Base-by-base conservation (phyloP, 768 basidiomycete genomes). In the Panellus pusillus region DNA sequence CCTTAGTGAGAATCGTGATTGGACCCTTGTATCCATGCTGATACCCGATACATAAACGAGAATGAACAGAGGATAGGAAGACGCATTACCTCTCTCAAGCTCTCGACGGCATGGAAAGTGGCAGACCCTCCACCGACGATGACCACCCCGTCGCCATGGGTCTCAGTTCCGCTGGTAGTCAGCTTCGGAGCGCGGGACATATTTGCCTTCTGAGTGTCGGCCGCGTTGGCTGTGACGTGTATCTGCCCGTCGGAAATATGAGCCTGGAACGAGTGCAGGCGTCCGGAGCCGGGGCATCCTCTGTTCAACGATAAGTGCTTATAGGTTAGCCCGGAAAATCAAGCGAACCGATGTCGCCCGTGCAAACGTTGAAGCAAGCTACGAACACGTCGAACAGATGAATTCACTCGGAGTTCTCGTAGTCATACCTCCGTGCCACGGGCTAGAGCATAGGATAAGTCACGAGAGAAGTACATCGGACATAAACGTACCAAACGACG, bases 281-380 rank as follows among this genome's bases (percentile, higher is more conserved):
- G 63, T 80, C 74, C 11, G 91, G 86, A 9, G 91, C 93, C 14
- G 93, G 93, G 2, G 92, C 88, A 68, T 95, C 93, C 78, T 97
- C 93, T 87, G 64, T 29, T 35, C 17, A 18, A 51, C 44, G 52
- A 66, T 38, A 66, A 61, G 54, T 54, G 55, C 18, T 36, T 20
- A 14, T 12, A 19, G 20, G 18, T 11, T 6, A 37, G 43, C 14
- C 9, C 17, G 13, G 18, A 24, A 32, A 36, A 42, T 43, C 24
- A 15, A 6, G 57, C 76, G 31, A 59, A 87, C 86, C 86, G 35
- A 91, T 91, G 62, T 93, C 91, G 12, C 90, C 90, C 27, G 82
- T 89, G 70, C 84, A 86, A 45, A 91, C 79, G 62, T 89, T 90
- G 77, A 93, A 96, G 70, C 93, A 94, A 29, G 92, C 92, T 90